Evolutionary conservation across 805 yeast species (phyloP).

Genomic region (Starmerella davenportii): DNA sequence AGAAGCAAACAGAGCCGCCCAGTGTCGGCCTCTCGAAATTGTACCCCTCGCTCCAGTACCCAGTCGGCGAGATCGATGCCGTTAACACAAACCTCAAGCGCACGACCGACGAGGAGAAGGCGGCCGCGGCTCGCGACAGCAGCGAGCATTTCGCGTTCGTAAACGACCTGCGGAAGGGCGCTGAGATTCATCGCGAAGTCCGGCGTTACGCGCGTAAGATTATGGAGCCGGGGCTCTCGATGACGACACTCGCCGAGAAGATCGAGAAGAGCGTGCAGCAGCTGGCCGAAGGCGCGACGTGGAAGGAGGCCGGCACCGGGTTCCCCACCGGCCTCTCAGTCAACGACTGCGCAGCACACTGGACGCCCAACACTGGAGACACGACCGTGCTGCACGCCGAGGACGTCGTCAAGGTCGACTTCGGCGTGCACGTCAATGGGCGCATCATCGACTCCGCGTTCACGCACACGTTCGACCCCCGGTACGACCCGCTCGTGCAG

Average conservation of each 20-base stretch:
- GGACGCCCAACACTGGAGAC: constrained; percentile 93
- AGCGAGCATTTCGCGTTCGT: constrained; percentile 30
- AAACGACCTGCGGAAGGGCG: constrained; percentile 83
- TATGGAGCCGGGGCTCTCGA: constrained; percentile 80
- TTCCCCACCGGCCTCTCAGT: constrained; percentile 96
- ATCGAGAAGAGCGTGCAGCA: constrained; percentile 73
- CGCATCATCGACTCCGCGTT: constrained; percentile 88
- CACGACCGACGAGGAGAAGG: constrained; percentile 69
- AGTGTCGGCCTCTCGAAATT: constrained; percentile 45
- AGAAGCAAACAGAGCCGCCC: constrained; percentile 30
- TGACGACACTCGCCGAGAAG: constrained; percentile 74
- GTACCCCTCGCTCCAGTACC: constrained; percentile 40
- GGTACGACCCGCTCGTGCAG: constrained; percentile 53
- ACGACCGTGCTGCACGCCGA: constrained; percentile 60
- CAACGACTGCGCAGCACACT: constrained; percentile 93
- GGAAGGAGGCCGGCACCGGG: constrained; percentile 65
- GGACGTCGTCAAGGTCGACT: constrained; percentile 91
- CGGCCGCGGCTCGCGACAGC: constrained; percentile 51
- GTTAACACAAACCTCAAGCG: constrained; percentile 28
- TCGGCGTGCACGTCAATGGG: constrained; percentile 94
- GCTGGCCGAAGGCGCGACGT: constrained; percentile 43
- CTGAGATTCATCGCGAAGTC: constrained; percentile 87
- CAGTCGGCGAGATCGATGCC: constrained; percentile 15
- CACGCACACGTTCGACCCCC: constrained; percentile 58
- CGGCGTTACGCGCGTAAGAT: constrained; percentile 57